Base-by-base conservation (phyloP, 208 protist genomes). In the Giardia muris region DNA sequence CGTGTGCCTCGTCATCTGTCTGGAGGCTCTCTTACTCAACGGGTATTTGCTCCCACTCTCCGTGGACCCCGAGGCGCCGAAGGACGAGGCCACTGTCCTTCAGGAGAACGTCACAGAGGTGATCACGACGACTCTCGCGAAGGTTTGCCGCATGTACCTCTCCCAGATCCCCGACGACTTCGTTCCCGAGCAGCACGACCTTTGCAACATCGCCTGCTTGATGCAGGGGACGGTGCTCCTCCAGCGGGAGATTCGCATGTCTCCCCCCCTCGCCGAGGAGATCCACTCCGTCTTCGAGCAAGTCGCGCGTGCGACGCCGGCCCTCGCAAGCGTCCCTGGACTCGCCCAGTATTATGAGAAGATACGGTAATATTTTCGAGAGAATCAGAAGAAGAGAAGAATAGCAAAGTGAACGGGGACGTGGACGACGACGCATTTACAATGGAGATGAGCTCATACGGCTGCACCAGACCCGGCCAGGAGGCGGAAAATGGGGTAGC, bases 101-200 rank as follows among this genome's bases (percentile, higher is more conserved):
- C 57, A 76, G 30, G 57, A 76, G 57, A 76, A 76, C 57, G 57
- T 76, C 57, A 76, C 57, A 76, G 57, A 76, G 30, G 57, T 76
- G 19, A 30, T 76, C 30, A 30, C 57, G 10, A 76, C 57, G 57
- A 76, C 57, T 30, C 57, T 76, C 19, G 57, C 30, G 57, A 76
- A 76, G 57, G 10, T 76, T 39, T 76, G 57, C 57, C 10, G 30
- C 19, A 76, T 39, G 30, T 76, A 76, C 57, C 57, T 76, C 10
- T 39, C 10, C 57, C 57, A 76, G 30, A 30, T 76, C 19, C 57
- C 10, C 10, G 57, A 76, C 57, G 57, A 76, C 10, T 76, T 76
- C 57, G 19, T 76, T 30, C 57, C 57, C 10, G 57, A 76, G 57
- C 57, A 76, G 57, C 57, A 76, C 30, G 57, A 76, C 10, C 57